A percentile compares a stretch with the other conserved stretches of the same genome.
phyloP scores from a whole-genome alignment of 1,139 yeast genomes.

The Nakaseomyces bracarensis region DNA sequence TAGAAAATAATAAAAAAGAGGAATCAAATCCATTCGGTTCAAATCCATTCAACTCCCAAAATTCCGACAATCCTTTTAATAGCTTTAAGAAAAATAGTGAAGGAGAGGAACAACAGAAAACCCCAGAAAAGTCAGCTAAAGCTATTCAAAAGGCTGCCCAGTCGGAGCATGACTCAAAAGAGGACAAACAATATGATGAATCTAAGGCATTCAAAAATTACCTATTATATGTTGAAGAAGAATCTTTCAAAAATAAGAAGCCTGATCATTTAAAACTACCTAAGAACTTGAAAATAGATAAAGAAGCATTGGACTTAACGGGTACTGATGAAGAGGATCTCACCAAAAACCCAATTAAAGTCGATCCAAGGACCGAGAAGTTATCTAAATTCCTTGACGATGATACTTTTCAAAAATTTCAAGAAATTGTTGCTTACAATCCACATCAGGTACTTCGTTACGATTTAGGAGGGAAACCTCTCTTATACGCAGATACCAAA shows the following conservation, averaged over 20 bases:
- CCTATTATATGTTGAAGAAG: constrained; percentile 62
- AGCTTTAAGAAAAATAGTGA: constrained; percentile 8
- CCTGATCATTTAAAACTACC: constrained; percentile 43
- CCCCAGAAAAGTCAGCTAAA: constrained; percentile 21
- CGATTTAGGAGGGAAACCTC: constrained; percentile 65
- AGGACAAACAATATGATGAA: constrained; percentile 22
- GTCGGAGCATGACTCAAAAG: constrained; percentile 21
- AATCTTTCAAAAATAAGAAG: constrained; percentile 40
- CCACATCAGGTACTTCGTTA: constrained; percentile 83
- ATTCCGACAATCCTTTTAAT: constrained; percentile 18
- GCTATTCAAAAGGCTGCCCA: constrained; percentile 19
- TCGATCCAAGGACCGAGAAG: constrained; percentile 36
- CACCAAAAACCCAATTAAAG: constrained; percentile 24
- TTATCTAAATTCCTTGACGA: constrained; percentile 53
- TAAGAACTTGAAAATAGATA: constrained; percentile 32
- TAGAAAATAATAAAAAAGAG: constrained; percentile 28
- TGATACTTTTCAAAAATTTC: constrained; percentile 68
- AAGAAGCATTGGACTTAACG: constrained; percentile 28
- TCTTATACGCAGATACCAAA: constrained; percentile 53
- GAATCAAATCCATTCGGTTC: constrained; percentile 26
- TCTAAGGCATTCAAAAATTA: constrained; percentile 46
- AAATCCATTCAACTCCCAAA: constrained; percentile 17
- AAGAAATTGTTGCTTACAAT: constrained; percentile 65
- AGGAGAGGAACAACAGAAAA: constrained; percentile 12
- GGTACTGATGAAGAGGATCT: constrained; percentile 33